phyloP scores from a whole-genome alignment of 73 alveolate species.

The Tetrahymena elliotti region DNA sequence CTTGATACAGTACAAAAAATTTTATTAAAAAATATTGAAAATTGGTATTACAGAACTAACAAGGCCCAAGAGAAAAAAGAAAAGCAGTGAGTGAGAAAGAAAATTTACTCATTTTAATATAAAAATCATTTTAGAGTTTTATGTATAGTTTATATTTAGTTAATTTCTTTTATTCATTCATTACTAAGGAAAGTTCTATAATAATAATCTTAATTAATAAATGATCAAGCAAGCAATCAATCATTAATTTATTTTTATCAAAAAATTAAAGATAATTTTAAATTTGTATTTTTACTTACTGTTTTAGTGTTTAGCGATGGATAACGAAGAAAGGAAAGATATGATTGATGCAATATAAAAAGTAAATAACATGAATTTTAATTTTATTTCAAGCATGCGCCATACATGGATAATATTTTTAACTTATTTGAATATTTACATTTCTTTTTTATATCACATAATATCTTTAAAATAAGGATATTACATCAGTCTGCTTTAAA shows the following conservation, averaged over 20 bases:
- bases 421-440: neutral
- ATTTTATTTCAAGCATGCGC: too few species aligned
- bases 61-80: neutral
- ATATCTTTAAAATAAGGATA: neutral
- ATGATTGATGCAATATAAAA: neutral
- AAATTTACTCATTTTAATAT: too few species aligned
- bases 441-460: too few species aligned
- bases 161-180: too few species aligned
- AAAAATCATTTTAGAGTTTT: too few species aligned
- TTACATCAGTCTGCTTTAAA: neutral
- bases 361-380: neutral
- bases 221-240: neutral
- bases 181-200: neutral
- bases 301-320: neutral
- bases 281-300: neutral
- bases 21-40: neutral
- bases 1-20: neutral
- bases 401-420: neutral
- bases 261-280: neutral
- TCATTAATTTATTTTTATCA: neutral
- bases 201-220: neutral
- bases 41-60: neutral
- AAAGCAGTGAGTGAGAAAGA: neutral
- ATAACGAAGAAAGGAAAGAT: neutral
- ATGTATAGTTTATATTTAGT: too few species aligned